Conservation (phyloP, 1,284 basidiomycete genomes). For the Vanrija sp. region DNA sequence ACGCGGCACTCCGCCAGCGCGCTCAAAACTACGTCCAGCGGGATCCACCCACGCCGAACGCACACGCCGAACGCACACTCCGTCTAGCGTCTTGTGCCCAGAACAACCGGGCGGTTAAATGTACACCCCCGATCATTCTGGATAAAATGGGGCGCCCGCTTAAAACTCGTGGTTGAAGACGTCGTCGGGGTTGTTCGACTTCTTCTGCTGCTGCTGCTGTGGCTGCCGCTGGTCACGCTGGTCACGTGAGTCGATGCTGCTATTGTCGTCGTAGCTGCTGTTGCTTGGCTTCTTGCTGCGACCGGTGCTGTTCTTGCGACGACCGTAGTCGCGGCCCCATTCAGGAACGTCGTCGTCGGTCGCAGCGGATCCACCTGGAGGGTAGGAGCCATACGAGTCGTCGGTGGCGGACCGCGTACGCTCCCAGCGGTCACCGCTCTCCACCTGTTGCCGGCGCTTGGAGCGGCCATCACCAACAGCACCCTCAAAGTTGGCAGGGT, state of each 20-base stretch:
- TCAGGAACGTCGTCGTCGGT: conserved; percentile 49
- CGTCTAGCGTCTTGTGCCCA: too few relatives aligned
- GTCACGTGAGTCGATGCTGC: neutral
- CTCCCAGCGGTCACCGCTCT: conserved; percentile 36
- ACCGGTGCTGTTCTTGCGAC: conserved; percentile 24
- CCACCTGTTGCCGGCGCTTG: conserved; percentile 15
- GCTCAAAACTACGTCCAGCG: too few relatives aligned
- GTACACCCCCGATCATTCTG: too few relatives aligned
- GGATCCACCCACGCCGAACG: too few relatives aligned
- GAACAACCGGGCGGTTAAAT: too few relatives aligned
- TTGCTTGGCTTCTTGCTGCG: conserved; percentile 18
- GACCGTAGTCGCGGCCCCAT: conserved; percentile 50
- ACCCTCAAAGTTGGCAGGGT: conserved; percentile 51
- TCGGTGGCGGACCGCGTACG: conserved; percentile 18
- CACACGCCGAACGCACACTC: too few relatives aligned
- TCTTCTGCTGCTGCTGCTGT: neutral
- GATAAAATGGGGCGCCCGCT: neutral
- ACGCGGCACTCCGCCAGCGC: too few relatives aligned
- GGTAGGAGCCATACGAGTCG: conserved; percentile 24
- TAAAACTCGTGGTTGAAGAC: conserved; percentile 41
- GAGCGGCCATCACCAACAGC: conserved; percentile 32
- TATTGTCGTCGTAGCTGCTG: conserved; percentile 2
- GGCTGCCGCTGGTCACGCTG: conserved; percentile 1
- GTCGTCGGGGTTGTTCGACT: conserved; percentile 19
- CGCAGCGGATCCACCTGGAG: conserved; percentile 24